These are phyloP conservation scores for Lenzites betulinus DNA, from an alignment of 768 basidiomycete genomes.

Conservation along the genomic window DNA sequence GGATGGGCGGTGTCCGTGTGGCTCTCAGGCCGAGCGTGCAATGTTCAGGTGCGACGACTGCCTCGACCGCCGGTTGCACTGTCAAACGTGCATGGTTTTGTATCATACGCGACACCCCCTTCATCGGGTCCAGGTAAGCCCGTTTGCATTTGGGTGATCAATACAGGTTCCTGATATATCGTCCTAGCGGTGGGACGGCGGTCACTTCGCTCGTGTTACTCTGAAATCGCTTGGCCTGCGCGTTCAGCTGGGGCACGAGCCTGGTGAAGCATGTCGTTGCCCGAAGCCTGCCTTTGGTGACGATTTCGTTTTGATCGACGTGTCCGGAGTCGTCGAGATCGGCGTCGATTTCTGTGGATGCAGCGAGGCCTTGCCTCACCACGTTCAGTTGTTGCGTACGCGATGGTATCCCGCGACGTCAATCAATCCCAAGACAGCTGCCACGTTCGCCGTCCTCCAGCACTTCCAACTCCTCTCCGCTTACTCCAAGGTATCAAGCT, in stretches of 20 bases:
- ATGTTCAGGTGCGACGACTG: background rate
- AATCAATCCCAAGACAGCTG: background rate
- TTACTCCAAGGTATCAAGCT: background rate
- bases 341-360: slow-evolving; percentile 31
- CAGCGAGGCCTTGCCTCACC: background rate
- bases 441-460: background rate
- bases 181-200: too few relatives aligned
- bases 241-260: slow-evolving; percentile 32
- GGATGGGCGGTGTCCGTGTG: background rate
- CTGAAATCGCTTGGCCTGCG: slow-evolving; percentile 24
- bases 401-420: background rate
- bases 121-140: slow-evolving; percentile 24
- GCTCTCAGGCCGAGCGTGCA: background rate
- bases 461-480: background rate
- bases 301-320: slow-evolving; percentile 26
- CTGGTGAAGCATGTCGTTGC: slow-evolving; percentile 13
- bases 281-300: background rate
- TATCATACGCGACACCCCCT: slow-evolving; percentile 17
- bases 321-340: slow-evolving; percentile 29
- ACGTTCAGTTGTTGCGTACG: background rate
- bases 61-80: background rate
- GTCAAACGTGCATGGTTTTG: background rate
- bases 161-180: too few relatives aligned
- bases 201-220: too few relatives aligned
- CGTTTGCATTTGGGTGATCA: too few relatives aligned